phyloP scores from a whole-genome alignment of 805 yeast species.

The Metschnikowia kofuensis region DNA sequence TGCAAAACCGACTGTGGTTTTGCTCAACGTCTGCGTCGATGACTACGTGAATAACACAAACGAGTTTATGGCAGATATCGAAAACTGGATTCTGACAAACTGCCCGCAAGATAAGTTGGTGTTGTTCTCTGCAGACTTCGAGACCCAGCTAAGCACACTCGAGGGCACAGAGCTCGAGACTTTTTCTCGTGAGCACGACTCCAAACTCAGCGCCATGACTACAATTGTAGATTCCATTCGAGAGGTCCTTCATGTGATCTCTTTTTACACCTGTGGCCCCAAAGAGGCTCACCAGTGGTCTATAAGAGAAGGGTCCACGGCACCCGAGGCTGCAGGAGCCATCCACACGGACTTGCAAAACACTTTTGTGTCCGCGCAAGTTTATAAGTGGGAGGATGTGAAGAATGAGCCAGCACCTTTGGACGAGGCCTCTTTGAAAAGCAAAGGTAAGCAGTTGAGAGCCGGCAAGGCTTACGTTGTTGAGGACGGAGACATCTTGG shows the following conservation, averaged over 20 bases:
- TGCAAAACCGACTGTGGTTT: slow-evolving; percentile 82
- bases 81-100: slow-evolving; percentile 63
- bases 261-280: slow-evolving; percentile 95
- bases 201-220: slow-evolving; percentile 51
- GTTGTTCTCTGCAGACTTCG: slow-evolving; percentile 48
- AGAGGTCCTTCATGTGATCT: slow-evolving; percentile 50
- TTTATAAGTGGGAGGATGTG: slow-evolving; percentile 81
- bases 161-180: slow-evolving; percentile 14
- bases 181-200: slow-evolving; percentile 29
- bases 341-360: slow-evolving; percentile 94
- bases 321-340: slow-evolving; percentile 99
- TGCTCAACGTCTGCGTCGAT: slow-evolving; percentile 68
- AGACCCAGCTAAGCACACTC: slow-evolving; percentile 27
- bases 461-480: slow-evolving; percentile 78
- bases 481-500: slow-evolving; percentile 80
- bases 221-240: slow-evolving; percentile 44
- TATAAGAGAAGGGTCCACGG: slow-evolving; percentile 83
- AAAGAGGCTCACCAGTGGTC: slow-evolving; percentile 99
- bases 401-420: slow-evolving; percentile 36
- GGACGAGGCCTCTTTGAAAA: slow-evolving; percentile 49
- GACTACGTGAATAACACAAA: slow-evolving; percentile 59
- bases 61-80: slow-evolving; percentile 49
- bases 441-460: slow-evolving; percentile 56
- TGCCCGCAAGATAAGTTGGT: slow-evolving; percentile 54
- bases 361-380: slow-evolving; percentile 92